phyloP scores from a whole-genome alignment of 345 rosid species.

The Sisymbrium irio region DNA sequence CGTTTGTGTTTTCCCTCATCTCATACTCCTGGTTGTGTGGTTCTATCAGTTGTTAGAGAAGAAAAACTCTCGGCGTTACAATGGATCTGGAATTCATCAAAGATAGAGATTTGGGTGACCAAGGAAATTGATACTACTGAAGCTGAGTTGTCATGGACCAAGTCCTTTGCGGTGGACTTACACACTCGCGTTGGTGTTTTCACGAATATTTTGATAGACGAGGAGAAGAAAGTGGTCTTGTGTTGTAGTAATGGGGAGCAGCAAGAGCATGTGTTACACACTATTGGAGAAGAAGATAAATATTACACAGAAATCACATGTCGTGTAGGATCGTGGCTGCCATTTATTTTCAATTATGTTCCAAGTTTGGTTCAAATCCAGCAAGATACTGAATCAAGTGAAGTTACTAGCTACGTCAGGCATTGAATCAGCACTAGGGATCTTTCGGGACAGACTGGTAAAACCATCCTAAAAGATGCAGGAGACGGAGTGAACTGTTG shows the following conservation, averaged over 20 bases:
- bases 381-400: too few species aligned
- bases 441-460: too few species aligned
- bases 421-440: too few species aligned
- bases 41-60: not conserved
- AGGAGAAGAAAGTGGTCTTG: not conserved
- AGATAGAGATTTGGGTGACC: not conserved
- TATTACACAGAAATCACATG: not conserved
- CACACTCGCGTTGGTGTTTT: too few species aligned
- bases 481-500: too few species aligned
- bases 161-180: not conserved
- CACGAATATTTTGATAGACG: not conserved
- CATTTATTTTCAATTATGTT: not conserved
- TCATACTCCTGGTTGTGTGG: too few species aligned
- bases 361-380: not conserved
- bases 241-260: not conserved
- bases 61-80: not conserved
- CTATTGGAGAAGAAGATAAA: not conserved
- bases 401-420: too few species aligned
- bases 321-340: too few species aligned
- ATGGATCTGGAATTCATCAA: fast-evolving
- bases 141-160: not conserved
- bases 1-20: not conserved
- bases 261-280: not conserved
- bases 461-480: too few species aligned
- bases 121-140: not conserved